Evolutionary conservation across 2,329 filamentous ascomycete species (phyloP).

Genomic region (Chaetomium sp.): DNA sequence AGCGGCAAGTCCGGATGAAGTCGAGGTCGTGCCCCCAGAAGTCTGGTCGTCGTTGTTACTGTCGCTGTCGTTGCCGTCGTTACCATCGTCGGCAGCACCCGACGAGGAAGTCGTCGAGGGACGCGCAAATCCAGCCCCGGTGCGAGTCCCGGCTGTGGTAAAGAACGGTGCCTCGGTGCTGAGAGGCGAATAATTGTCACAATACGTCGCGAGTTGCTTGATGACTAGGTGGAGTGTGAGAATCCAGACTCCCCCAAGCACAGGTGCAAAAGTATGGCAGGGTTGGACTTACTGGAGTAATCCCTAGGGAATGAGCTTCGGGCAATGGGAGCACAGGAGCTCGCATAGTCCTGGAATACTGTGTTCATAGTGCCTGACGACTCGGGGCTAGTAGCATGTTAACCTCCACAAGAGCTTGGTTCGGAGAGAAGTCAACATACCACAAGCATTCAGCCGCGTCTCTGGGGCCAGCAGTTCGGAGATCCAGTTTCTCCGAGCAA

Average conservation of each 20-base stretch:
- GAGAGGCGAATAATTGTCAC: conserved; percentile 20
- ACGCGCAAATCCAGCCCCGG: neutral
- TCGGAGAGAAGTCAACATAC: conserved; percentile 19
- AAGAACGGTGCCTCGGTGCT: conserved; percentile 12
- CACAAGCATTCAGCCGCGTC: conserved; percentile 36
- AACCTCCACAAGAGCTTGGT: neutral
- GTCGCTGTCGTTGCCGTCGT: neutral
- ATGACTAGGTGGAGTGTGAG: conserved; percentile 16
- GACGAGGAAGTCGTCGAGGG: neutral
- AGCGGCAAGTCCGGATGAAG: conserved; percentile 20
- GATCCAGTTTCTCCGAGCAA: conserved; percentile 26
- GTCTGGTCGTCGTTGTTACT: neutral
- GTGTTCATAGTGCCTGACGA: conserved; percentile 31
- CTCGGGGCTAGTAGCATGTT: conserved; percentile 27
- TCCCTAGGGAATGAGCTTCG: conserved; percentile 27
- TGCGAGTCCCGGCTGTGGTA: conserved; percentile 9
- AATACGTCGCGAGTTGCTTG: conserved; percentile 27
- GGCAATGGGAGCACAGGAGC: conserved; percentile 31
- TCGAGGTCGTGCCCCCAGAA: neutral
- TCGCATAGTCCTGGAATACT: conserved; percentile 34
- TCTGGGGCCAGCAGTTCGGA: conserved; percentile 19
- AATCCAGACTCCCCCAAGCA: neutral
- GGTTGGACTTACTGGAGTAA: conserved; percentile 25
- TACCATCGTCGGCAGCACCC: neutral
- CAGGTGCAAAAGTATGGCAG: neutral